These are phyloP conservation scores for Phaeotremella fagi DNA, from an alignment of 768 basidiomycete species.

Conservation along the genomic window DNA sequence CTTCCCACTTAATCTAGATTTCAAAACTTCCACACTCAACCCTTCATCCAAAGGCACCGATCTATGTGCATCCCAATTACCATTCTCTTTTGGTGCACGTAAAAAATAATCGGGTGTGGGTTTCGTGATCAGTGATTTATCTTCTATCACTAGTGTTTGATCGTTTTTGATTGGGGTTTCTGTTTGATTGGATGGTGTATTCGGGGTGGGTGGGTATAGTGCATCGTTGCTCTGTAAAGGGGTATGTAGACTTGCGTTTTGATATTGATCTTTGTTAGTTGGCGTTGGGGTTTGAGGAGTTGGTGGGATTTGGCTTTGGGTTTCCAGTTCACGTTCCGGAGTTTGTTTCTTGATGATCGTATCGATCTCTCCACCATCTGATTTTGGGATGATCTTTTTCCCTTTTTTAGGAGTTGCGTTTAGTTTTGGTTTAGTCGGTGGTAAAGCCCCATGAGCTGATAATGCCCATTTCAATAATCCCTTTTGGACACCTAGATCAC, in stretches of 20 bases:
- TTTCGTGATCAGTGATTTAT: no score
- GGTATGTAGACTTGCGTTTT: constrained; percentile 13
- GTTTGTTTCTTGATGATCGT: constrained; percentile 7
- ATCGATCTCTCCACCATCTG: constrained; percentile 24
- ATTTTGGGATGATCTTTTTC: neutral
- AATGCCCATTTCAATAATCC: constrained; percentile 47
- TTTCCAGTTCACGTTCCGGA: neutral
- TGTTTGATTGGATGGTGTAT: constrained; percentile 5
- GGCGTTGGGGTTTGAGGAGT: constrained; percentile 23
- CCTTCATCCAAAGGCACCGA: constrained; percentile 31
- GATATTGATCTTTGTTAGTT: neutral
- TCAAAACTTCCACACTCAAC: constrained; percentile 33
- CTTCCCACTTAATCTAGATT: constrained; percentile 39
- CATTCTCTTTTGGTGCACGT: constrained; percentile 9
- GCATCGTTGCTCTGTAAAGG: neutral
- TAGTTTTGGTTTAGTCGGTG: constrained; percentile 2
- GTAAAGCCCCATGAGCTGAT: constrained; percentile 36
- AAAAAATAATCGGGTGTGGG: no score
- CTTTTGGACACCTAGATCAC: constrained; percentile 73
- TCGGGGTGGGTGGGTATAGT: constrained; percentile 16
- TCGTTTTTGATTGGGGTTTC: constrained; percentile 15
- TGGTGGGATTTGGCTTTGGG: constrained; percentile 3
- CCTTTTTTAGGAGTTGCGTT: constrained; percentile 2
- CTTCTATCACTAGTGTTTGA: constrained; percentile 17
- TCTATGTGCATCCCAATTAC: constrained; percentile 17